Conservation (phyloP, 2,329 filamentous ascomycete genomes). For the Exophiala alcalophila region DNA sequence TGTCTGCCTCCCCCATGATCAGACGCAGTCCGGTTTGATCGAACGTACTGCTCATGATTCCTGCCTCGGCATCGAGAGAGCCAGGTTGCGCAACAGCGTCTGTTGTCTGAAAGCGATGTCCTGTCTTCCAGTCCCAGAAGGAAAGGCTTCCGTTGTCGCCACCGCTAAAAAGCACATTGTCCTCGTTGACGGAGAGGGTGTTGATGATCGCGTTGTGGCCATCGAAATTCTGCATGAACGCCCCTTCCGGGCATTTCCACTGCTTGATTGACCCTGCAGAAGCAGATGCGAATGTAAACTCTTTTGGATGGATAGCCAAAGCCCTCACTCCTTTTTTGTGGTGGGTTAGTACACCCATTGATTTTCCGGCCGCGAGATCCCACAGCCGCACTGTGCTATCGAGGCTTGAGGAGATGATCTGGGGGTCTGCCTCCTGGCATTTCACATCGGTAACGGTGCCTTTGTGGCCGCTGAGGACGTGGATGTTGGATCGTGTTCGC, state of each 20-base stretch:
- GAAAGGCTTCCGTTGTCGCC: slow-evolving; percentile 94
- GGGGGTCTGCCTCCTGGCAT: slow-evolving; percentile 93
- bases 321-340: slow-evolving; percentile 96
- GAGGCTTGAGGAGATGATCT: slow-evolving; percentile 89
- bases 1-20: slow-evolving; percentile 93
- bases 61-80: slow-evolving; percentile 87
- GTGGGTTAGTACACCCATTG: slow-evolving; percentile 92
- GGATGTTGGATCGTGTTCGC: slow-evolving; percentile 91
- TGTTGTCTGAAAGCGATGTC: slow-evolving; percentile 82
- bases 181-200: slow-evolving; percentile 85
- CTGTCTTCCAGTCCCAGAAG: slow-evolving; percentile 99
- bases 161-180: slow-evolving; percentile 92
- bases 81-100: slow-evolving; percentile 94
- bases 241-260: slow-evolving; percentile 97
- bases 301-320: slow-evolving; percentile 78
- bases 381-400: slow-evolving; percentile 89
- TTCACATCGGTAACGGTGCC: slow-evolving; percentile 84
- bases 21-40: slow-evolving; percentile 83
- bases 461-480: slow-evolving; percentile 87
- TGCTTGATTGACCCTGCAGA: slow-evolving; percentile 96
- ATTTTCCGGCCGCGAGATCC: slow-evolving; percentile 94
- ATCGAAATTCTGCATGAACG: slow-evolving; percentile 99
- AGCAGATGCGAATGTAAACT: slow-evolving; percentile 94
- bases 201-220: slow-evolving; percentile 97
- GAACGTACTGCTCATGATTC: slow-evolving; percentile 91